Base-by-base conservation (phyloP, 1,284 basidiomycete species). In the Sporisorium graminicola region DNA sequence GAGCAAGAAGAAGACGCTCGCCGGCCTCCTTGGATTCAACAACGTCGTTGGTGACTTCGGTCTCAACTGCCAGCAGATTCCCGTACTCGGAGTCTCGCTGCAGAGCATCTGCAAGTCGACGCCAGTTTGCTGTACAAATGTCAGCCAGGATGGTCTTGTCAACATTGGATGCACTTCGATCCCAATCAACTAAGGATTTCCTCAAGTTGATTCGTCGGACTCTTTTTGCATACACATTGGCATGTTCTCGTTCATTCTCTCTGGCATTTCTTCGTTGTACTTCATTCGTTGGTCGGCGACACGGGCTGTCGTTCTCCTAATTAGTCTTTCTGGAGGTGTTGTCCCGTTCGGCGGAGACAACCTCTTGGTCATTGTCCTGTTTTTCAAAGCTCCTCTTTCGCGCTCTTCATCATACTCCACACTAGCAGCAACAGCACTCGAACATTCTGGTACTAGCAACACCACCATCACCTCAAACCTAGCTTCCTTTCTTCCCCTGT, bases 151-250 rank as follows among this genome's bases (percentile, higher is more conserved):
- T 37, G 78, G 78, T 31, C 66, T 80, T 20, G 65, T 80, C 73
- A 80, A 80, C 73, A 65, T 78, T 44, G 75, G 78, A 43, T 79
- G 78, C 75, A 72, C 62, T 35, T 67, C 75, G 42, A 62, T 79
- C 54, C 75, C 78, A 27, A 77, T 79, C 78, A 79, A 78, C 78
- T 77, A 24, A 16, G 24, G 18, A 18, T 24, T 26, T 24, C 5
- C 10, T 5, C 13, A 16, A 5, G 40, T 43, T 43, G 40, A 40
- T 43, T 43, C 40, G 40, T 35, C n/a, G n/a, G n/a, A n/a, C n/a
- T 55, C 26, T 16, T 40, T 40, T 33, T 44, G 49, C 40, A 57
- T 58, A 18, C 24, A n/a, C 40, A 42, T 26, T 52, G 12, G 12
- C 14, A 52, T 56, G 29, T 46, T 46, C 29, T n/a, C 37, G 33